Conservation (phyloP, 2,329 filamentous ascomycete species). For the Ustulina deusta region DNA sequence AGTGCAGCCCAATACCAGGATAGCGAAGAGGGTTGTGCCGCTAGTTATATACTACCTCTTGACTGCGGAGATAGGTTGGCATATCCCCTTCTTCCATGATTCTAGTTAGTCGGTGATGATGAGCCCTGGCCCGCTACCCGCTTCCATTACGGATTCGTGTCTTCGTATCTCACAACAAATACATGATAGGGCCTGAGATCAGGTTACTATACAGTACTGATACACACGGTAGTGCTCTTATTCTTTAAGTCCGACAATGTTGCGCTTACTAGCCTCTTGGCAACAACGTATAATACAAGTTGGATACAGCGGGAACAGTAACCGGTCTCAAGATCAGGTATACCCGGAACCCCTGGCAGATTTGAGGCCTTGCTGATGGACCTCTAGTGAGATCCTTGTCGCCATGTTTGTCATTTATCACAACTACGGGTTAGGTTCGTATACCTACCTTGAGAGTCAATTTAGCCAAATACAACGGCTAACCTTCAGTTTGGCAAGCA, state of each 20-base stretch:
- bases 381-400: background rate
- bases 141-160: background rate
- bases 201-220: background rate
- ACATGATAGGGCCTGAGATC: background rate
- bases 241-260: slow-evolving; percentile 21
- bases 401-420: background rate
- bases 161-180: slow-evolving; percentile 1
- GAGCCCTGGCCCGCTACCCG: slow-evolving; percentile 11
- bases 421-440: background rate
- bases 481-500: background rate
- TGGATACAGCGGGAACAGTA: background rate
- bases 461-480: background rate
- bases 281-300: background rate
- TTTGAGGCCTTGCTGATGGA: background rate
- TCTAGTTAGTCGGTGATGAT: background rate
- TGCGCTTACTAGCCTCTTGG: slow-evolving; percentile 17
- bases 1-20: background rate
- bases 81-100: slow-evolving; percentile 22
- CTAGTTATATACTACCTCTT: slow-evolving; percentile 18
- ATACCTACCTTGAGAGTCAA: background rate
- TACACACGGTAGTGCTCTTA: background rate
- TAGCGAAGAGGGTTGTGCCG: slow-evolving; percentile 2
- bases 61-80: slow-evolving; percentile 17
- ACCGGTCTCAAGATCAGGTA: slow-evolving; percentile 2
- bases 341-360: slow-evolving; percentile 1